Evolutionary conservation across 2,329 filamentous ascomycete genomes (phyloP), one percentile per base, ranked within the genome.

Genomic region (Arthrobotrys pseudoclavata): DNA sequence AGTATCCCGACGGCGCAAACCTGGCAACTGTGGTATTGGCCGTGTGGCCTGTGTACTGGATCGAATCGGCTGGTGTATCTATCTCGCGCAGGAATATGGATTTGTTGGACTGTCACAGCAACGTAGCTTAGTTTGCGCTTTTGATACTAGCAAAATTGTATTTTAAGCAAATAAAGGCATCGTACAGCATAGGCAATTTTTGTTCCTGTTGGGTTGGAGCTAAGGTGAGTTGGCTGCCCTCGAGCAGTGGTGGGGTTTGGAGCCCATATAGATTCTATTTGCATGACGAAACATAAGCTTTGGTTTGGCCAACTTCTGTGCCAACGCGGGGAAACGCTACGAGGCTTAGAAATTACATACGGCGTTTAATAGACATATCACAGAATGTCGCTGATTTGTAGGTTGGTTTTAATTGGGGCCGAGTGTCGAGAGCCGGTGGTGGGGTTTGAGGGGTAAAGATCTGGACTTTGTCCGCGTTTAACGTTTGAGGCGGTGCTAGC

Each of bases 21-120:
- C 94, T 92, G 53, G 96, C 96, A 79, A 98, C 93, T 2, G 94
- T 97, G 0, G 96, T 97, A 79, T 91, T 88, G 53, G 92, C 88
- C 55, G 93, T 97, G 86, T 99, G 96, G 81, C 92, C 91, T 13
- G 91, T 96, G 85, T 98, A 99, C 84, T 99, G 94, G 83, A 92
- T 94, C 84, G 91, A 91, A 79, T 91, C 85, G 80, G 92, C 88
- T 64, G 95, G 95, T 83, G 96, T 86, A 85, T 99, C 95, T 86
- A 99, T 97, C 79, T 91, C 94, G 81, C 96, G 93, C 57, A 99
- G 87, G 85, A 97, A 98, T 85, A 99, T 91, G 79, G 95, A 98
- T 87, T 98, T 98, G 83, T 93, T 94, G 66, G 94, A 95, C 93
- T 96, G 81, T 53, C 55, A 40, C 55, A 24, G 5, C 31, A 26